Evolutionary conservation across 345 rosid species (phyloP), one percentile per base, ranked within the genome.

Genomic region (Populus euphratica): DNA sequence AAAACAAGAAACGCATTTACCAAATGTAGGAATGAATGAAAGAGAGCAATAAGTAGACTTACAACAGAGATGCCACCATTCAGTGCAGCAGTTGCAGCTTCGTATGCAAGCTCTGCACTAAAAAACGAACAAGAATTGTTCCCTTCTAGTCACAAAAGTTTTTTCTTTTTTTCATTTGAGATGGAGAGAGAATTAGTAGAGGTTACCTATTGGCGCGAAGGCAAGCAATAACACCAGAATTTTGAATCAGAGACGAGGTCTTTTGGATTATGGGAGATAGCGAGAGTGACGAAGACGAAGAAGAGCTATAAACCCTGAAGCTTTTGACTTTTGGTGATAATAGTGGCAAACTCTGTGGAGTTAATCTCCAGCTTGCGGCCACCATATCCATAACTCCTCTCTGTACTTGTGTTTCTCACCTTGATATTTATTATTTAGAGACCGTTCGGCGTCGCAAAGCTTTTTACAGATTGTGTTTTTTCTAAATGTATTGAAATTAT

Each of bases 61-160:
- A 88, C 91, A 76, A 86, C 90, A n/a, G 86, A 79, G 68, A 90
- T 86, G 71, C 93, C 90, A 38, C 84, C 93, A 36, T 66, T 38
- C 43, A 88, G 50, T n/a, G 90, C 91, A 69, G 87, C 89, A 56
- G 81, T 56, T 20, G 93, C 91, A 74, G 90, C 91, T 82, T 82
- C 86, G 75, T 80, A 79, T 6, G 90, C 91, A 74, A 82, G 68
- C 83, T 88, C 89, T 47, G 89, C 84, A 75, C 93, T 88, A 25
- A 18, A 70, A 11, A 12, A 4, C 66, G 8, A 31, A 1, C 11
- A 16, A 6, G 47, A 68, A 7, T 31, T n/a, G 21, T 47, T 65
- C 2, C 23, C 35, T 23, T 11, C 66, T 14, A 47, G 6, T 14
- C 17, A 47, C 50, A 47, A 47, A 47, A 47, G 50, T 47, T 2